Conservation (phyloP, 176 grass and related monocot species). For the Bonia amplexicaulis region DNA sequence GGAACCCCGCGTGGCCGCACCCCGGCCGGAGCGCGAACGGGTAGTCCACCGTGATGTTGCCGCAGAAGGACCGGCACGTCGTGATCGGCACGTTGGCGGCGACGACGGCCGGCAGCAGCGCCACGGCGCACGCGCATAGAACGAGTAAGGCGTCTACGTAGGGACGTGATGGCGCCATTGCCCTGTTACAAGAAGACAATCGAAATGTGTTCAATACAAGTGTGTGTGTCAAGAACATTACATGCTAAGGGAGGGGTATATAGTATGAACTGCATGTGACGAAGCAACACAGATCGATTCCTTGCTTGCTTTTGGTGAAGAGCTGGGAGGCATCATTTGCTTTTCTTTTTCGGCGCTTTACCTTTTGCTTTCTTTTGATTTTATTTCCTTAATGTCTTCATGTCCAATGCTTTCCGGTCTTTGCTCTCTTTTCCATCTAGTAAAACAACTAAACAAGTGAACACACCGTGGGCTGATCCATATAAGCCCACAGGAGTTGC, state of each 20-base stretch:
- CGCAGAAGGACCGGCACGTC: slow-evolving; percentile 82
- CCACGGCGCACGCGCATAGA: slow-evolving; percentile 1
- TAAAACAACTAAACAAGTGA: background rate
- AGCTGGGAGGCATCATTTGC: slow-evolving; percentile 36
- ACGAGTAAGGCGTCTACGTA: background rate
- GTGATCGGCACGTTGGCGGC: slow-evolving; percentile 47
- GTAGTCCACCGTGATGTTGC: slow-evolving; percentile 97
- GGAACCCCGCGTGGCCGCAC: slow-evolving; percentile 81
- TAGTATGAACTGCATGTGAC: background rate
- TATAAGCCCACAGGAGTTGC: no score
- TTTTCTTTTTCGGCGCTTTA: slow-evolving; percentile 31
- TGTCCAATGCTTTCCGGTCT: background rate
- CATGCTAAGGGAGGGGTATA: background rate
- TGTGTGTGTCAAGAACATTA: background rate
- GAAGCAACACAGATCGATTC: slow-evolving; percentile 33
- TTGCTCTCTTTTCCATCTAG: background rate
- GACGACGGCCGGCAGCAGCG: background rate
- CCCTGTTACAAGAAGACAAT: background rate
- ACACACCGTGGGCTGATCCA: no score
- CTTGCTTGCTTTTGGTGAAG: slow-evolving; percentile 42
- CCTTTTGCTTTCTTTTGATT: slow-evolving; percentile 39
- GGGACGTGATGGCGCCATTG: slow-evolving; percentile 13
- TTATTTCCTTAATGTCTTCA: background rate
- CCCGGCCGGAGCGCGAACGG: slow-evolving; percentile 68
- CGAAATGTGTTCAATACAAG: background rate